phyloP scores from a whole-genome alignment of 148 eudicot genomes.

The Tetragonia tetragonoides region DNA sequence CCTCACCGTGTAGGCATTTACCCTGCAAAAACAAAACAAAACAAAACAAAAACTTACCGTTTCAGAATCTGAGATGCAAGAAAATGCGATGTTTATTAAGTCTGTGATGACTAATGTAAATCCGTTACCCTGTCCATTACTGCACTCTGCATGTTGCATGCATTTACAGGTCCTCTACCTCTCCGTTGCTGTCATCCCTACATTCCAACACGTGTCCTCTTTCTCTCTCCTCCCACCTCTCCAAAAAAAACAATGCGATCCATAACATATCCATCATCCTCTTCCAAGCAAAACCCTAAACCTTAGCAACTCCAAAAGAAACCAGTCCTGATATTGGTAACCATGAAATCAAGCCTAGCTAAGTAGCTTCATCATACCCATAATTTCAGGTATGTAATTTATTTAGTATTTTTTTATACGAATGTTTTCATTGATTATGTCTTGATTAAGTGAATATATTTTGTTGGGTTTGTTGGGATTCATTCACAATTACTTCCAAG shows the following conservation, averaged over 20 bases:
- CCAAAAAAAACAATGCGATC: background rate
- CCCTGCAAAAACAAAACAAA: too few relatives aligned
- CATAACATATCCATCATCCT: background rate
- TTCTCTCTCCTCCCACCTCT: background rate
- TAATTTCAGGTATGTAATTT: background rate
- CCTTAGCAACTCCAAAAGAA: background rate
- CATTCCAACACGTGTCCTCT: conserved; percentile 34
- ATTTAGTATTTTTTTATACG: background rate
- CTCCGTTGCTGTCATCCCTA: conserved; percentile 1
- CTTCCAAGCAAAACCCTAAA: conserved; percentile 9
- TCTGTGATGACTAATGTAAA: too few relatives aligned
- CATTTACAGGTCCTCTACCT: background rate
- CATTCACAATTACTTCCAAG: background rate
- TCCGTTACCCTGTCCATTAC: too few relatives aligned
- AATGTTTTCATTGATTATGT: background rate
- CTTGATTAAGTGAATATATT: background rate
- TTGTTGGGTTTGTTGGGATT: background rate
- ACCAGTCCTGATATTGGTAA: background rate
- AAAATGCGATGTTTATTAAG: too few relatives aligned
- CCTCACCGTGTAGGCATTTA: too few relatives aligned
- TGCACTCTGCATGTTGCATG: conserved; percentile 18
- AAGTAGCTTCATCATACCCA: background rate
- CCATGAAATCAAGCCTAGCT: conserved; percentile 13
- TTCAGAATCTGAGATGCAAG: too few relatives aligned
- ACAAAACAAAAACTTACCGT: too few relatives aligned